Conservation (phyloP, 805 yeast species). For the Debaryomyces tyrocola region DNA sequence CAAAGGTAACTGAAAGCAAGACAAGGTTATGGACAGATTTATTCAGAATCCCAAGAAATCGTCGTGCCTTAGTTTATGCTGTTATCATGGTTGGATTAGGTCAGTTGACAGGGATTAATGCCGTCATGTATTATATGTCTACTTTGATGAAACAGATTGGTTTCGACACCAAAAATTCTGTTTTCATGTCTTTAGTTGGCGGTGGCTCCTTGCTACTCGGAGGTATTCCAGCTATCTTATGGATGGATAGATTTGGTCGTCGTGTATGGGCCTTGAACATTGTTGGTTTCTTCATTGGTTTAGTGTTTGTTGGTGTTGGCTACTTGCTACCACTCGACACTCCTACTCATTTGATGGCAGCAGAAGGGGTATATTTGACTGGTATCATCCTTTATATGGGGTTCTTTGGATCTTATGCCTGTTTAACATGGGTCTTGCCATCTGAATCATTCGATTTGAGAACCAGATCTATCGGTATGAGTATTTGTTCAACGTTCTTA, state of each 20-base stretch:
- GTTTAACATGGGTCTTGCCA: slow-evolving; percentile 69
- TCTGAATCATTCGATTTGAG: slow-evolving; percentile 61
- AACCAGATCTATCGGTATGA: slow-evolving; percentile 65
- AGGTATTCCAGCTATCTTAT: slow-evolving; percentile 63
- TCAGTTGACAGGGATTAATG: slow-evolving; percentile 69
- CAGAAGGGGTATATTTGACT: slow-evolving; percentile 61
- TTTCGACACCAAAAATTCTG: slow-evolving; percentile 49
- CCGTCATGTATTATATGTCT: slow-evolving; percentile 64
- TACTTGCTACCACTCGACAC: slow-evolving; percentile 42
- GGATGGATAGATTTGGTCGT: slow-evolving; percentile 58
- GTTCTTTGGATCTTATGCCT: slow-evolving; percentile 66
- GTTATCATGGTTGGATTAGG: slow-evolving; percentile 58
- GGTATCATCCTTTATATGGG: slow-evolving; percentile 65
- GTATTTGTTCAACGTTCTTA: slow-evolving; percentile 53
- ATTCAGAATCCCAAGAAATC: slow-evolving; percentile 54
- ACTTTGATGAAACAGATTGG: slow-evolving; percentile 57
- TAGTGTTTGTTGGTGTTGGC: slow-evolving; percentile 60
- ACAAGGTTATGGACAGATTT: slow-evolving; percentile 50
- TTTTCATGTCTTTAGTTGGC: slow-evolving; percentile 68
- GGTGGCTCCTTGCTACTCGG: slow-evolving; percentile 64
- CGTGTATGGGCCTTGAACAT: slow-evolving; percentile 60
- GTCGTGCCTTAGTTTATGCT: slow-evolving; percentile 61
- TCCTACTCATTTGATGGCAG: slow-evolving; percentile 43
- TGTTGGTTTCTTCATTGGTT: slow-evolving; percentile 59
- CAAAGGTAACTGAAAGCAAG: slow-evolving; percentile 32